Evolutionary conservation across 495 filamentous ascomycete species (phyloP).

Genomic region (Penicillium riverlandense): DNA sequence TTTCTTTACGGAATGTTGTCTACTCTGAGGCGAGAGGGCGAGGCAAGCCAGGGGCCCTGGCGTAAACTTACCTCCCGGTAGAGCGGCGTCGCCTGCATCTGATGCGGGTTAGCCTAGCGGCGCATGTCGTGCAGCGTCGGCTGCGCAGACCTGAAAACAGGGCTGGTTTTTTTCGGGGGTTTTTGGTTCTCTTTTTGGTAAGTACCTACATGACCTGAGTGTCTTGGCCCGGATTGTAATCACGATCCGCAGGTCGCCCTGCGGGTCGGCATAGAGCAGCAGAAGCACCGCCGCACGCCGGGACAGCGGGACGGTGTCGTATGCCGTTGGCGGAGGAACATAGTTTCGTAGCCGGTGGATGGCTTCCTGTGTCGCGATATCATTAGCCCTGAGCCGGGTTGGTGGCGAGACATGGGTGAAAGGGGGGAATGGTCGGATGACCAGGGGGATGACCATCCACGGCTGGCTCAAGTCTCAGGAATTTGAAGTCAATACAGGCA

Average conservation of each 20-base stretch:
- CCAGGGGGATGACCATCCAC: constrained; percentile 14
- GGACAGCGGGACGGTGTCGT: constrained; percentile 58
- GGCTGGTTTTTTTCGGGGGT: background rate
- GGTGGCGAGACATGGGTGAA: background rate
- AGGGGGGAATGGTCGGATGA: too few species aligned
- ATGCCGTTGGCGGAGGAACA: constrained; percentile 50
- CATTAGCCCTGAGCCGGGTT: background rate
- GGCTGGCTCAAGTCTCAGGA: background rate
- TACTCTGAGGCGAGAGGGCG: background rate
- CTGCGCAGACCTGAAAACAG: background rate
- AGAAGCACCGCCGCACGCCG: constrained; percentile 78
- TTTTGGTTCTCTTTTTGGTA: background rate
- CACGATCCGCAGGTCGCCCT: constrained; percentile 72
- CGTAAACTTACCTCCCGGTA: constrained; percentile 66
- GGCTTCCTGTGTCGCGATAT: constrained; percentile 50
- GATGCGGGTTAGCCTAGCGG: constrained; percentile 4
- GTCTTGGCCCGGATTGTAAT: constrained; percentile 78
- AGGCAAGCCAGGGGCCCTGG: too few species aligned
- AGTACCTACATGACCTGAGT: constrained; percentile 50
- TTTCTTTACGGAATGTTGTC: background rate
- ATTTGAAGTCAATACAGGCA: background rate
- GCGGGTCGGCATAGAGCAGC: constrained; percentile 72
- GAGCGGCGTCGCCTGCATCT: constrained; percentile 73
- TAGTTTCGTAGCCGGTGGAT: constrained; percentile 70
- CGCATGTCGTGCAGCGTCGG: constrained; percentile 15